Evolutionary conservation across 129 eudicot species (phyloP).

Genomic region (Pseudognaphalium luteoalbum): DNA sequence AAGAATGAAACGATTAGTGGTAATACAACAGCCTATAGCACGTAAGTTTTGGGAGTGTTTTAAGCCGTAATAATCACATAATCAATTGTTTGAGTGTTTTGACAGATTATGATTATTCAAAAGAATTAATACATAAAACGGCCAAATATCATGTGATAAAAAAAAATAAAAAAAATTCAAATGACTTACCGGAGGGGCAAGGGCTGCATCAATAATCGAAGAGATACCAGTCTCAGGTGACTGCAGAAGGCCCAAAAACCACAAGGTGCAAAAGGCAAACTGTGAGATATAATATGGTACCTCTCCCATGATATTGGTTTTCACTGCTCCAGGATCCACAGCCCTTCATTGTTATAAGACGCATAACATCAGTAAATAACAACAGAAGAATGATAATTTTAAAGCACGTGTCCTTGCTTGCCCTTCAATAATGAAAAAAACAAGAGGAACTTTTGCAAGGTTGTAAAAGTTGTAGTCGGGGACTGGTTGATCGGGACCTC

Average conservation of each 20-base stretch:
- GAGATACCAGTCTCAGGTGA: conserved; percentile 51
- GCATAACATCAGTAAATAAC: background rate
- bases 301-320: conserved; percentile 88
- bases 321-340: conserved; percentile 83
- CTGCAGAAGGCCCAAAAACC: conserved; percentile 63
- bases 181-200: conserved; percentile 66
- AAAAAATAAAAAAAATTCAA: background rate
- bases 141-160: too few species aligned
- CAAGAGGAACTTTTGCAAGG: background rate
- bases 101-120: background rate
- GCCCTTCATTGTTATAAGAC: conserved; percentile 44
- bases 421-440: background rate
- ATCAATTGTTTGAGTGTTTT: too few species aligned
- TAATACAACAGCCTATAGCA: background rate
- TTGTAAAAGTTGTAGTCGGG: too few species aligned
- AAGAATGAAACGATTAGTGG: background rate
- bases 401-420: background rate
- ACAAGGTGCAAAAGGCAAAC: conserved; percentile 45
- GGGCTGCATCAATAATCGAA: conserved; percentile 61
- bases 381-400: too few species aligned
- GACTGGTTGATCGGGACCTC: too few species aligned
- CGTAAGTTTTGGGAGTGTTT: background rate
- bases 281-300: conserved; percentile 53
- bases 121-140: background rate
- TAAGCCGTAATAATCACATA: background rate